Conservation (phyloP, 1,139 yeast species). For the Zygosaccharomyces sapae region DNA sequence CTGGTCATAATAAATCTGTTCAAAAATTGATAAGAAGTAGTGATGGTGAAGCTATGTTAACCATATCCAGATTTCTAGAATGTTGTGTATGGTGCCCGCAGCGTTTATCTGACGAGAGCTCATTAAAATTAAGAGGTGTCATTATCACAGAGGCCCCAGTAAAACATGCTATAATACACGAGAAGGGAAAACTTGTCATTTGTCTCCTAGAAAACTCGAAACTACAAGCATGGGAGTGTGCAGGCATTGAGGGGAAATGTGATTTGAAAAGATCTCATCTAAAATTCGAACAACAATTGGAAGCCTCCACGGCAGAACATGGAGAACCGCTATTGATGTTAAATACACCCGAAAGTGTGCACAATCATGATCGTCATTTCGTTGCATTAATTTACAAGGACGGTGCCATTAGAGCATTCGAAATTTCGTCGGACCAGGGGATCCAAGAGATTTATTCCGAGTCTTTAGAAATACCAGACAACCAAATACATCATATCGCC, state of each 20-base stretch:
- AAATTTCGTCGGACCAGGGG: slow-evolving; percentile 23
- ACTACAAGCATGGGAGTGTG: slow-evolving; percentile 65
- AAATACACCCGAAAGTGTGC: slow-evolving; percentile 44
- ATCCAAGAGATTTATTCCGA: slow-evolving; percentile 23
- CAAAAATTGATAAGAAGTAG: slow-evolving; percentile 60
- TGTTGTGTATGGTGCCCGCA: slow-evolving; percentile 60
- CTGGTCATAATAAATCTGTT: slow-evolving; percentile 84
- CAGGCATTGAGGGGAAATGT: slow-evolving; percentile 15
- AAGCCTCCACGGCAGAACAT: slow-evolving; percentile 11
- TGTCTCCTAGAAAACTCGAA: slow-evolving; percentile 40
- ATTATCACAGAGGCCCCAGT: slow-evolving; percentile 42
- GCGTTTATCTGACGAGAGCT: slow-evolving; percentile 29
- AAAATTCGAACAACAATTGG: slow-evolving; percentile 14
- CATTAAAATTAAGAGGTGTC: slow-evolving; percentile 35
- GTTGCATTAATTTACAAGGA: slow-evolving; percentile 42
- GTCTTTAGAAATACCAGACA: slow-evolving; percentile 17
- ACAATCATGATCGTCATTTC: slow-evolving; percentile 39
- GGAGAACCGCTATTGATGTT: slow-evolving; percentile 42
- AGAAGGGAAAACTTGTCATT: slow-evolving; percentile 49
- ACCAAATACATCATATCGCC: slow-evolving; percentile 46
- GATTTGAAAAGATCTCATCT: slow-evolving; percentile 25
- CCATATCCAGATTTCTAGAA: slow-evolving; percentile 49
- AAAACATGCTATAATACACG: slow-evolving; percentile 49
- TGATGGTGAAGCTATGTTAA: slow-evolving; percentile 55
- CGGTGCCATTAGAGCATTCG: slow-evolving; percentile 34